These are phyloP conservation scores for Umbilicus rupestris DNA, from an alignment of 164 flowering plant species.

Conservation along the genomic window DNA sequence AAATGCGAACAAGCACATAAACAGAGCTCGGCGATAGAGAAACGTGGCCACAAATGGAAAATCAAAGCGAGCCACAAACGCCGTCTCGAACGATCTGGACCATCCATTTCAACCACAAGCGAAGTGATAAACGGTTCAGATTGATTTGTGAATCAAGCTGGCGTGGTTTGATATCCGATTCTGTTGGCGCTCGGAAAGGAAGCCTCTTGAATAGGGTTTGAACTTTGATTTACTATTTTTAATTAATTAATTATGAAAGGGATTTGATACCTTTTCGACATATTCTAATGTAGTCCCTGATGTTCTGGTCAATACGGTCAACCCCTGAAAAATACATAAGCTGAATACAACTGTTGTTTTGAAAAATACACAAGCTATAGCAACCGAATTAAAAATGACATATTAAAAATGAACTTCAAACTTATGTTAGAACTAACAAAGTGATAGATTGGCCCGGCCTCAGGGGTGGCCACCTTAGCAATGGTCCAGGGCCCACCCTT, in stretches of 20 bases:
- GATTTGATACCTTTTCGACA: background rate
- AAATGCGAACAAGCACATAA: constrained; percentile 1
- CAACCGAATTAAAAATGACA: no score
- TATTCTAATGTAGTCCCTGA: background rate
- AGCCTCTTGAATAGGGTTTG: background rate
- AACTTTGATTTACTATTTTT: background rate
- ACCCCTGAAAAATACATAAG: background rate
- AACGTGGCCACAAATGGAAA: constrained; percentile 1
- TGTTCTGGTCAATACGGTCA: background rate
- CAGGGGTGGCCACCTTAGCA: no score
- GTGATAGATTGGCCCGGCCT: no score
- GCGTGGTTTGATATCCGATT: background rate
- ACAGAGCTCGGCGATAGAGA: background rate
- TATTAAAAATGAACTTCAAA: no score
- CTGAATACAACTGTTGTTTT: no score
- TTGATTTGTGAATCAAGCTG: background rate
- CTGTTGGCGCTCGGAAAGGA: background rate
- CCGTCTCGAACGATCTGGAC: background rate
- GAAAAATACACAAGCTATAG: no score
- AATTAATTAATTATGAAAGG: no score
- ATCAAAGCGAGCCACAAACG: background rate
- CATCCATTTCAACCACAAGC: background rate
- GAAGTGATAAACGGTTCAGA: background rate
- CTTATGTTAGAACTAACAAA: no score
- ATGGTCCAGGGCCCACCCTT: no score